phyloP scores from a whole-genome alignment of 2,329 filamentous ascomycete species.

The Trichoderma pleuroti region DNA sequence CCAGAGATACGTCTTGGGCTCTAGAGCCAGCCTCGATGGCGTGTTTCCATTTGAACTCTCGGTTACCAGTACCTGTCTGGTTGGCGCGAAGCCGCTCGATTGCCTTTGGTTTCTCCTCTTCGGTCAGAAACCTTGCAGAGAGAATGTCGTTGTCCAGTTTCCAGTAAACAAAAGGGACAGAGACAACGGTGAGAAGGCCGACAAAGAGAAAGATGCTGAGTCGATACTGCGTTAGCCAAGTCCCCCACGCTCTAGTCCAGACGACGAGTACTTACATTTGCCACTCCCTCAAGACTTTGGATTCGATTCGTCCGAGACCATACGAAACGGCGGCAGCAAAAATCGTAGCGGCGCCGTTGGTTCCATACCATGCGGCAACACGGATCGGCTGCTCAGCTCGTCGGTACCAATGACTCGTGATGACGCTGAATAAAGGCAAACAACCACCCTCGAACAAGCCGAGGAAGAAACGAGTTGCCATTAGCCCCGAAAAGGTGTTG shows the following conservation, averaged over 20 bases:
- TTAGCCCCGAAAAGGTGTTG: constrained; percentile 45
- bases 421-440: constrained; percentile 45
- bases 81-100: constrained; percentile 71
- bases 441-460: constrained; percentile 51
- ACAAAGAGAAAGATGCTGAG: constrained; percentile 54
- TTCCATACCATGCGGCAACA: constrained; percentile 64
- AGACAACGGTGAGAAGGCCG: constrained; percentile 57
- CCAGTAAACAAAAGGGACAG: constrained; percentile 57
- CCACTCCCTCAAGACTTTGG: constrained; percentile 23
- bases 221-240: not conserved
- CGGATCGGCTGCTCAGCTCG: constrained; percentile 58
- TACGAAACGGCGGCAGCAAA: constrained; percentile 54
- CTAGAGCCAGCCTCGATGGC: constrained; percentile 47
- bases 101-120: constrained; percentile 63
- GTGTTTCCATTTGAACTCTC: constrained; percentile 66
- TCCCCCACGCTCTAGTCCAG: not conserved
- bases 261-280: constrained; percentile 22
- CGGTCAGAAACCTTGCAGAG: constrained; percentile 55
- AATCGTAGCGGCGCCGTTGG: constrained; percentile 56
- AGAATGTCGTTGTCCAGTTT: constrained; percentile 57
- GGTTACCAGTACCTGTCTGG: constrained; percentile 70
- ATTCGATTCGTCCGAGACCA: constrained; percentile 52
- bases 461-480: constrained; percentile 49
- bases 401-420: constrained; percentile 48
- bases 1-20: constrained; percentile 57